Evolutionary conservation across 2,329 filamentous ascomycete species (phyloP).

Genomic region (Fusarium cyanostomum): DNA sequence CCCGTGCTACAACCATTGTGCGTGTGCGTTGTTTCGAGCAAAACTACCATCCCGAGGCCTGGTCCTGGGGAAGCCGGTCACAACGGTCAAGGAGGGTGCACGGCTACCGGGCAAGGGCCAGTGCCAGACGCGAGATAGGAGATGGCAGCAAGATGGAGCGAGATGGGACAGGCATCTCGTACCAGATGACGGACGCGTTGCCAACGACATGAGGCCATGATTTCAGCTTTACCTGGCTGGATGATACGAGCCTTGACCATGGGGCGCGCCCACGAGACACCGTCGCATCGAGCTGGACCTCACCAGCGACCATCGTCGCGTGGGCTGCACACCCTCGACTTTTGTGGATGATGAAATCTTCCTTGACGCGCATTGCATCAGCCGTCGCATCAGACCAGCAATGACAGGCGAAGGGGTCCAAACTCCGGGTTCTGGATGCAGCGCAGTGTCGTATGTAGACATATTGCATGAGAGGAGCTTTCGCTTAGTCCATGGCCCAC

Average conservation of each 20-base stretch:
- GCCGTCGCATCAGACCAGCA: constrained; percentile 7
- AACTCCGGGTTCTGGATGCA: background rate
- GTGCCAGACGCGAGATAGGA: constrained; percentile 7
- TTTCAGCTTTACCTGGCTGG: constrained; percentile 9
- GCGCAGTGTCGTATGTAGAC: background rate
- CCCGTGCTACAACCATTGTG: background rate
- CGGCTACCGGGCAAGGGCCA: constrained; percentile 11
- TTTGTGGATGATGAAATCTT: constrained; percentile 1
- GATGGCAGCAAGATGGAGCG: constrained; percentile 4
- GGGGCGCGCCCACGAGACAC: constrained; percentile 22
- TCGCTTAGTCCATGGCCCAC: background rate
- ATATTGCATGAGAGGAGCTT: background rate
- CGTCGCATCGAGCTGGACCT: background rate
- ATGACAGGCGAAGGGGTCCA: background rate
- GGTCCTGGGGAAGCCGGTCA: constrained; percentile 2
- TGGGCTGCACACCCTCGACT: too few species aligned
- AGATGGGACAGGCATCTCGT: constrained; percentile 13
- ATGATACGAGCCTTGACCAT: constrained; percentile 31
- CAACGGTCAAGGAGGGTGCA: constrained; percentile 3
- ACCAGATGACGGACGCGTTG: constrained; percentile 12
- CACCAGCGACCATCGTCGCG: background rate
- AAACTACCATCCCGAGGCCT: constrained; percentile 1
- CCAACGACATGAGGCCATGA: constrained; percentile 26
- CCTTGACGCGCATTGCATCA: too few species aligned
- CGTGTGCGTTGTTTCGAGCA: background rate